Base-by-base conservation (phyloP, 805 yeast species). In the Sugiyamaella valdiviana region DNA sequence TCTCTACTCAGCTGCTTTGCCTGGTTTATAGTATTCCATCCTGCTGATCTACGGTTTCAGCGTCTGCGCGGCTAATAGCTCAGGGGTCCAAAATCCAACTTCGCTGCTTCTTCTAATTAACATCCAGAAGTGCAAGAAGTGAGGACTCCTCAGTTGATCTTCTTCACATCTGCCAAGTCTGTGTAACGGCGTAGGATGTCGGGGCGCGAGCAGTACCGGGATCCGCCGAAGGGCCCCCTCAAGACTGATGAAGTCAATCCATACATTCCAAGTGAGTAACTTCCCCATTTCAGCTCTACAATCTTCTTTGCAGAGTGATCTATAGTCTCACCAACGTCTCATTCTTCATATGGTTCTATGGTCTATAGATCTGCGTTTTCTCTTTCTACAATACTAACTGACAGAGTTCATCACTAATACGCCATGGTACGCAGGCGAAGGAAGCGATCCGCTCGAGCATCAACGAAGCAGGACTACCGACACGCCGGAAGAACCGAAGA, bases 391-490 rank as follows among this genome's bases (percentile, higher is more conserved):
- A 20, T 39, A 41, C 23, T 21, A 19, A n/a, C 42, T 6, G 6
- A n/a, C n/a, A 24, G 57, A 57, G 35, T 61, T 55, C 49, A 61
- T 61, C 21, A 50, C 65, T 12, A 57, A 46, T 36, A 61, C 66
- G 20, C 68, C 69, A 15, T 64, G 69, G 69, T 64, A 64, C 36
- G 52, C 57, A 15, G 57, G 46, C 16, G 51, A 49, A 5, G 15
- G 42, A 15, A 46, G 50, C 14, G 62, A 53, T 14, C 57, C 61
- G 15, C 43, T 64, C 21, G 51, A 54, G 22, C 68, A 64, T 46
- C 61, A 63, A 50, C 50, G 64, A 37, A 26, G 32, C 10, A 26
- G 32, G 14, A 53, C 41, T 42, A 48, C 20, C 20, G 54, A 61
- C 4, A 42, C 46, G 16, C 46, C 55, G 37, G 54, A 56, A 32